Percentiles rank a stretch among this genome's conserved stretches.
These are phyloP conservation scores for Colletotrichum orbiculare DNA, from an alignment of 2,329 filamentous ascomycete genomes.

Conservation along the genomic window DNA sequence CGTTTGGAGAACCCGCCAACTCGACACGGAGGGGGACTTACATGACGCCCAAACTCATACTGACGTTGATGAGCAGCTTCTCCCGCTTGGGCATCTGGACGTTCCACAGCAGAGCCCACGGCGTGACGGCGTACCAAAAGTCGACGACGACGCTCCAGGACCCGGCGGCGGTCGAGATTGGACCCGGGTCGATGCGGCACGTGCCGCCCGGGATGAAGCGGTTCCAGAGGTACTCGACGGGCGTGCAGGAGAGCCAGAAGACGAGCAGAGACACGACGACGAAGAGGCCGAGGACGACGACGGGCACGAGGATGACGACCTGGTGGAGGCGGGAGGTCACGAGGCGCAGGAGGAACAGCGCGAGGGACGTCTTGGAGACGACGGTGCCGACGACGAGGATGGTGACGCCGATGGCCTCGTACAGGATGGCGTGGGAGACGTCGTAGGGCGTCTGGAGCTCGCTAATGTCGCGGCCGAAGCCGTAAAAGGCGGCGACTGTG, in stretches of 20 bases:
- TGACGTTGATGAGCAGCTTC: constrained; percentile 54
- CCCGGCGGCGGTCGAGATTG: constrained; percentile 31
- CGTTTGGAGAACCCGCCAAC: no score
- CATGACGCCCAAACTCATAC: constrained; percentile 56
- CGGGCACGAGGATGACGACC: constrained; percentile 21
- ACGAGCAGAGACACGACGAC: constrained; percentile 22
- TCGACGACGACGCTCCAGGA: constrained; percentile 45
- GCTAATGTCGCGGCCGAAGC: constrained; percentile 30
- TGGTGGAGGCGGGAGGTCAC: constrained; percentile 25
- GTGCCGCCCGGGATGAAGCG: constrained; percentile 18
- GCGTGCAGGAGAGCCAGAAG: constrained; percentile 34
- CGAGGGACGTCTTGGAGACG: constrained; percentile 33
- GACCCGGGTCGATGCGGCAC: constrained; percentile 29
- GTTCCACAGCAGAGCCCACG: constrained; percentile 57
- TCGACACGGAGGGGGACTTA: not conserved
- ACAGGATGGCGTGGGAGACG: constrained; percentile 23
- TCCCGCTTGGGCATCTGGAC: constrained; percentile 57
- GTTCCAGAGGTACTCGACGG: constrained; percentile 31
- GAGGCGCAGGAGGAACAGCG: constrained; percentile 32
- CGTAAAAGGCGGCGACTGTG: constrained; percentile 28
- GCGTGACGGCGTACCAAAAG: constrained; percentile 53
- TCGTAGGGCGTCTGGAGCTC: constrained; percentile 16
- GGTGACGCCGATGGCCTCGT: constrained; percentile 34
- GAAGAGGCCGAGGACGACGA: constrained; percentile 20
- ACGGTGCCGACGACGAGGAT: constrained; percentile 32